Evolutionary conservation across 306 rosid species (phyloP).

Genomic region (Prunus davidiana): DNA sequence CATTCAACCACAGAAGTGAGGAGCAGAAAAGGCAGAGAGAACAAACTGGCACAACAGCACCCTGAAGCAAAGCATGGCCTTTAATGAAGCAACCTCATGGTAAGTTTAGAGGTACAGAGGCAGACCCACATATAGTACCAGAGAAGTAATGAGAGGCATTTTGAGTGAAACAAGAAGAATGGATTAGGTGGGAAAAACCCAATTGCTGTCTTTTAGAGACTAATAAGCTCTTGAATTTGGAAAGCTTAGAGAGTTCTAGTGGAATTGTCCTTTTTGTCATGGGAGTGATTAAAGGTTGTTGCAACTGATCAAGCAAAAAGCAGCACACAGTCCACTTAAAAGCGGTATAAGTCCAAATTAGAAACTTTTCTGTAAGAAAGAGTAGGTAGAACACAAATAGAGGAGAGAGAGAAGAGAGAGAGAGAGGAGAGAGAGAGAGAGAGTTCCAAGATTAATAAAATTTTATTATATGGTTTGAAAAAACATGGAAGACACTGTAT

Average conservation of each 20-base stretch:
- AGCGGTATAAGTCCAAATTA: conserved; percentile 17
- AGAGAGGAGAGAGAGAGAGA: conserved; percentile 17
- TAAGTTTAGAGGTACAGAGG: conserved; percentile 26
- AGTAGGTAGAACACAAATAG: conserved; percentile 26
- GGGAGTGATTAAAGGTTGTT: conserved; percentile 20
- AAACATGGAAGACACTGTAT: conserved; percentile 19
- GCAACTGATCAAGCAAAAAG: conserved; percentile 43
- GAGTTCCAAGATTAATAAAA: background rate
- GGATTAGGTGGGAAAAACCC: conserved; percentile 29
- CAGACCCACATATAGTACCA: conserved; percentile 46
- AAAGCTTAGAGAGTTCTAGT: conserved; percentile 38
- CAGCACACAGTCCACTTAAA: conserved; percentile 30
- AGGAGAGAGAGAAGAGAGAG: background rate
- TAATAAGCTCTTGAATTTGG: conserved; percentile 25
- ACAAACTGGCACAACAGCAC: conserved; percentile 22
- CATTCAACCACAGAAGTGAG: conserved; percentile 26
- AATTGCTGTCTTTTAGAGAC: conserved; percentile 21
- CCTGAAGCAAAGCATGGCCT: conserved; percentile 38
- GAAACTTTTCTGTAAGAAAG: conserved; percentile 20
- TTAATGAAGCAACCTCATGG: conserved; percentile 32
- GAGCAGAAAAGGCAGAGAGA: conserved; percentile 21
- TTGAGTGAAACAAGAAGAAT: conserved; percentile 21
- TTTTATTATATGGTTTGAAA: conserved; percentile 17
- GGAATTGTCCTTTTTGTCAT: conserved; percentile 15
- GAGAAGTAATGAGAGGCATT: conserved; percentile 14